Evolutionary conservation across 495 filamentous ascomycete species (phyloP), one percentile per base, ranked within the genome.

Genomic region (Xanthoparmelia taractica): DNA sequence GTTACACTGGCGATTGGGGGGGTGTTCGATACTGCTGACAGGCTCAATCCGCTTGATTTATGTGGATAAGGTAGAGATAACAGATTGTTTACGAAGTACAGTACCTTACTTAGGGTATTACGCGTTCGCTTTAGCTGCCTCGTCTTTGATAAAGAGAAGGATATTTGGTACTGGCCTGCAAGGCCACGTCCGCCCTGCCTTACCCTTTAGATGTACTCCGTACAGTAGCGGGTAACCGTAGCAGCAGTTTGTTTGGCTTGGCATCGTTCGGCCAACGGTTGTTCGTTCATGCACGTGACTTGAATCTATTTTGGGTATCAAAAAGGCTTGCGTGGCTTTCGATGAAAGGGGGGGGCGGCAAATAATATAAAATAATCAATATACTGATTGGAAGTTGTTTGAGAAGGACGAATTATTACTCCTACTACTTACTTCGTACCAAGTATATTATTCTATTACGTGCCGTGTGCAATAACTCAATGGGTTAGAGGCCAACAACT

Each of bases 131-230:
- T 15, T 13, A 10, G 23, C 25, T 50, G 23, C 23, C 47, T 43
- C 41, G 41, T 43, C 4, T n/a, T 43, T 40, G 38, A 40, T 40
- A 7, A 13, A 40, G 38, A 10, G 18, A n/a, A 27, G 48, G 34
- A 10, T 36, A 36, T 36, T 36, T n/a, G 23, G 29, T 52, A 23
- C 27, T 52, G 25, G 27, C 8, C 45, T 52, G 48, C 48, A 52
- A 52, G 27, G 48, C 48, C 48, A 52, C 48, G 48, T 52, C 48
- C 48, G 48, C 48, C n/a, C n/a, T n/a, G n/a, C n/a, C n/a, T n/a
- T n/a, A 27, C 45, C n/a, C 40, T n/a, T 25, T 31, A n/a, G n/a
- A n/a, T n/a, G n/a, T n/a, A n/a, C n/a, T n/a, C n/a, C n/a, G n/a
- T n/a, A n/a, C n/a, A n/a, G n/a, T n/a, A n/a, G n/a, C n/a, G n/a